These are phyloP conservation scores for Penicillium longicatenatum DNA, from an alignment of 495 filamentous ascomycete genomes.

Conservation along the genomic window DNA sequence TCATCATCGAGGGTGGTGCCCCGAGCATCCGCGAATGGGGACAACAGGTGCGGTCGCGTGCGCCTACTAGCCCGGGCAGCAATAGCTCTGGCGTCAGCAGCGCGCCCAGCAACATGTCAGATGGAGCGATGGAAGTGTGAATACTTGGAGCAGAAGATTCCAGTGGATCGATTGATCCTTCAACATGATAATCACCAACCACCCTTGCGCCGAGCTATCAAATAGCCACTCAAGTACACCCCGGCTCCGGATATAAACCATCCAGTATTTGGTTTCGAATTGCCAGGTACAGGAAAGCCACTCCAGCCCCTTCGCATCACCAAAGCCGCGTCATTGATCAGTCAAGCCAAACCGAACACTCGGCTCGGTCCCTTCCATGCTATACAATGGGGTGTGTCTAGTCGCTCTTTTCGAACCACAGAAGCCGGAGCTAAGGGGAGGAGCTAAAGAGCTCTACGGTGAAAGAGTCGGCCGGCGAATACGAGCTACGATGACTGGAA, in stretches of 20 bases:
- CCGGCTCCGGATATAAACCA: neutral
- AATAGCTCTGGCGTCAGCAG: slow-evolving; percentile 48
- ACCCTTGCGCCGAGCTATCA: neutral
- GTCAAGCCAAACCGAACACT: neutral
- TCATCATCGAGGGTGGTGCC: slow-evolving; percentile 72
- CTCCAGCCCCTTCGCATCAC: neutral
- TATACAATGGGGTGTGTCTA: neutral
- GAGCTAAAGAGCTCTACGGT: neutral
- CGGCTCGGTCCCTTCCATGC: neutral
- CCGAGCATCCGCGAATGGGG: slow-evolving; percentile 70
- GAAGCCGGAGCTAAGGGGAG: neutral
- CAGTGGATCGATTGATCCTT: neutral
- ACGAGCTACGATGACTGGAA: neutral
- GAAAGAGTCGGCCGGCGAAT: neutral
- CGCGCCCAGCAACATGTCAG: slow-evolving; percentile 45
- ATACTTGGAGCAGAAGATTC: neutral
- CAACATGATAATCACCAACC: neutral
- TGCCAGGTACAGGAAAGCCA: neutral
- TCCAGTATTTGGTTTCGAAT: neutral
- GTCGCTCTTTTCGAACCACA: neutral
- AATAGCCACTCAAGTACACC: neutral
- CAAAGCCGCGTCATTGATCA: neutral
- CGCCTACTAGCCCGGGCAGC: slow-evolving; percentile 30
- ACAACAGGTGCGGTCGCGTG: slow-evolving; percentile 38
- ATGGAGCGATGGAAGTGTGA: slow-evolving; percentile 45